Conservation (phyloP, 2,329 filamentous ascomycete species). For the Cladosporium sp. region DNA sequence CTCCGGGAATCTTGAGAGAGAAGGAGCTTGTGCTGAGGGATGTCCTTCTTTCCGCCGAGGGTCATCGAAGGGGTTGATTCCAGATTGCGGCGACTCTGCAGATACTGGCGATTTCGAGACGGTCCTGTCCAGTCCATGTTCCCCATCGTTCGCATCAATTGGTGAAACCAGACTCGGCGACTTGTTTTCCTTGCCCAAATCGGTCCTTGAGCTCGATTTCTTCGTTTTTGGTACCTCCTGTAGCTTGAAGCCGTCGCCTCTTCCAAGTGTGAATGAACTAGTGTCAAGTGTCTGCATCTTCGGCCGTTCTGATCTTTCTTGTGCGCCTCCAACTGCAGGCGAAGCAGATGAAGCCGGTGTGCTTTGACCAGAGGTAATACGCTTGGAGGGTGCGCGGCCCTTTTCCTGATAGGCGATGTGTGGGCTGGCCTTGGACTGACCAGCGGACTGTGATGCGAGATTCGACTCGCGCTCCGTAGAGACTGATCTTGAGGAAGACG, state of each 20-base stretch:
- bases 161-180: constrained; percentile 39
- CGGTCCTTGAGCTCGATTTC: constrained; percentile 46
- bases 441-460: constrained; percentile 17
- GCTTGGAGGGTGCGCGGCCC: constrained; percentile 49
- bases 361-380: constrained; percentile 21
- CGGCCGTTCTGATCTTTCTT: constrained; percentile 37
- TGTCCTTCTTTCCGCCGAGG: constrained; percentile 31
- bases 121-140: constrained; percentile 30
- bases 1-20: constrained; percentile 37
- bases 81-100: constrained; percentile 33
- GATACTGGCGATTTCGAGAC: constrained; percentile 36
- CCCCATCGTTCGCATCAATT: constrained; percentile 23
- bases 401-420: constrained; percentile 92
- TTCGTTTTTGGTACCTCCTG: constrained; percentile 72
- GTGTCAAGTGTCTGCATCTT: constrained; percentile 26
- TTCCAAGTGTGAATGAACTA: constrained; percentile 23
- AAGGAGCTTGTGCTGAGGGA: constrained; percentile 27
- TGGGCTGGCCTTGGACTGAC: constrained; percentile 56
- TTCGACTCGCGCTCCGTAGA: constrained; percentile 41
- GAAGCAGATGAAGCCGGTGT: constrained; percentile 17
- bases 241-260: constrained; percentile 58
- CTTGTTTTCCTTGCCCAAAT: constrained; percentile 43
- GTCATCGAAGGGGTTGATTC: constrained; percentile 37
- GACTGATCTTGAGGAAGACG: constrained; percentile 39
- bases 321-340: constrained; percentile 21